These are phyloP conservation scores for Ceratobasidium sp. DNA, from an alignment of 1,284 basidiomycete species.

Conservation along the genomic window DNA sequence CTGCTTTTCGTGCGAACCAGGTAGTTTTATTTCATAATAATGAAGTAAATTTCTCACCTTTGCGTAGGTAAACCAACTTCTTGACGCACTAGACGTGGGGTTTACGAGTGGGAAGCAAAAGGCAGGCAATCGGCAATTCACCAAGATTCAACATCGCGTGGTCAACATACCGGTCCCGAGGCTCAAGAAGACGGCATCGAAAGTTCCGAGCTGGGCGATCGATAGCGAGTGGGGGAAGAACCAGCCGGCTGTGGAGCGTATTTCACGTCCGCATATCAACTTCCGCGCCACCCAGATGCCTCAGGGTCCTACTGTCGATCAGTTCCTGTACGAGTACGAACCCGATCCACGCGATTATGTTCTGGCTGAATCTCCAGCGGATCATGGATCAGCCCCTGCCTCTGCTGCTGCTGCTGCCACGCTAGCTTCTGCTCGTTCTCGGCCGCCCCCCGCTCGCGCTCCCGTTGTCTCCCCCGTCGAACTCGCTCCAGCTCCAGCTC, in stretches of 20 bases:
- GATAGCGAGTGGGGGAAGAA: not conserved
- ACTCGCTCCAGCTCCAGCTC: too few species aligned
- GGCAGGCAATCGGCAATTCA: not conserved
- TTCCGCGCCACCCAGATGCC: not conserved
- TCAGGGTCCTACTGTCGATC: too few species aligned
- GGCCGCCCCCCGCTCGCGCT: too few species aligned
- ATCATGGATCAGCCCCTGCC: too few species aligned
- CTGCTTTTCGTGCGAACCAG: not conserved
- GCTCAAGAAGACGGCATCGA: not conserved
- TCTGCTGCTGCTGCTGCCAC: too few species aligned
- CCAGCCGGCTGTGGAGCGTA: not conserved
- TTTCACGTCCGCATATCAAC: not conserved
- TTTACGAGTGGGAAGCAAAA: not conserved
- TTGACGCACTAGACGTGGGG: not conserved
- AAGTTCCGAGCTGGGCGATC: not conserved
- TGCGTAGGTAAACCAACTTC: not conserved
- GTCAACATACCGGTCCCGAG: not conserved
- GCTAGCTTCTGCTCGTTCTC: too few species aligned
- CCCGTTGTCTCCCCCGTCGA: too few species aligned
- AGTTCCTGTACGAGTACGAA: too few species aligned
- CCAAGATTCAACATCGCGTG: not conserved
- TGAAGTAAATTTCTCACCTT: not conserved
- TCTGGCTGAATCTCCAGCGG: too few species aligned
- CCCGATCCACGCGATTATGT: too few species aligned
- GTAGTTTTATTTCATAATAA: not conserved